These are phyloP conservation scores for Cryptococcus sp. DNA, from an alignment of 1,284 basidiomycete genomes.

Conservation along the genomic window DNA sequence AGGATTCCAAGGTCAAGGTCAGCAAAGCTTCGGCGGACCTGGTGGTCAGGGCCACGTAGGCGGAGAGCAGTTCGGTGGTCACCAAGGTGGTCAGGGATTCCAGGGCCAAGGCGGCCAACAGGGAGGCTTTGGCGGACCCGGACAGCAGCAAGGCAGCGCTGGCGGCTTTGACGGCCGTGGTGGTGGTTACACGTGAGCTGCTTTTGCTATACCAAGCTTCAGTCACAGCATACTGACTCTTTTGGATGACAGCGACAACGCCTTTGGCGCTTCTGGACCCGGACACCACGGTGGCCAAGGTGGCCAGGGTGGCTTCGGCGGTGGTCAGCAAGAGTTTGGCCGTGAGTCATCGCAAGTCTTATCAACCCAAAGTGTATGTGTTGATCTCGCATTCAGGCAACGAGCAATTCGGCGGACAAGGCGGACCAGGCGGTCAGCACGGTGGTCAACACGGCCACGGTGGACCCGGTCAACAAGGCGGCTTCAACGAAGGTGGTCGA, in stretches of 20 bases:
- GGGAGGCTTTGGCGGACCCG: too few species aligned
- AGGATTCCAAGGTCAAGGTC: too few species aligned
- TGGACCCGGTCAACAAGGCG: background rate
- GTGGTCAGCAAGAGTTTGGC: background rate
- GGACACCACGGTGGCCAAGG: background rate
- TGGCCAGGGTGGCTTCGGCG: background rate
- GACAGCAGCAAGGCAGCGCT: background rate
- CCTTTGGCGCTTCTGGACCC: background rate
- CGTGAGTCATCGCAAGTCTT: too few species aligned
- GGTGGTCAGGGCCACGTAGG: too few species aligned
- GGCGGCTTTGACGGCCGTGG: background rate
- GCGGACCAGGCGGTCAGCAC: too few species aligned
- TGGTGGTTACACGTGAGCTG: background rate
- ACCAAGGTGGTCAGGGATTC: too few species aligned
- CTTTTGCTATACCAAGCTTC: background rate
- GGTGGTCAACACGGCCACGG: too few species aligned
- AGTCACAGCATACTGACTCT: background rate
- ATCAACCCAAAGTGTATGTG: too few species aligned
- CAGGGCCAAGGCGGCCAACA: too few species aligned
- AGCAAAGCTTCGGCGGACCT: too few species aligned
- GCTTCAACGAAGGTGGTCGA: background rate
- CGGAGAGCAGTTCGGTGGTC: too few species aligned
- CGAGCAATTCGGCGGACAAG: background rate
- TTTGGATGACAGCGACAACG: background rate
- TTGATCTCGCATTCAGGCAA: too few species aligned